Conservation (phyloP, 176 grass and related monocot genomes). For the bread wheat (Triticum aestivum) region DNA sequence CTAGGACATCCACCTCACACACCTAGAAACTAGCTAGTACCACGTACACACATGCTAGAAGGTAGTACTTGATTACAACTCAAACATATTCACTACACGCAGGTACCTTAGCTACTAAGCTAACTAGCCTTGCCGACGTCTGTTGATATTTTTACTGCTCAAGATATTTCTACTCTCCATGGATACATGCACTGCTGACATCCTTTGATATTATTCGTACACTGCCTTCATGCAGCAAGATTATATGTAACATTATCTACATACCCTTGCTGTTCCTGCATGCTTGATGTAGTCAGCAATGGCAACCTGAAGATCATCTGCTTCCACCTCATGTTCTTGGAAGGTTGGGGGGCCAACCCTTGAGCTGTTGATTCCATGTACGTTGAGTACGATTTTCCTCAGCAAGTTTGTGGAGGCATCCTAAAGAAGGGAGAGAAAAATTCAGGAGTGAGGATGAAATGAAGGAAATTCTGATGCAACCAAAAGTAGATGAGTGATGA, state of each 20-base stretch:
- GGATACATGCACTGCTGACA: no score
- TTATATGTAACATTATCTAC: neutral
- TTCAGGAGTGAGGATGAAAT: neutral
- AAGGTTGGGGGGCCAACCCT: slow-evolving; percentile 42
- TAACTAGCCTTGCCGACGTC: no score
- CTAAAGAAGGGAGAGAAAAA: slow-evolving; percentile 24
- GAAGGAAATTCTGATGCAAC: neutral
- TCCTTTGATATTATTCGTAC: no score
- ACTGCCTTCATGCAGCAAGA: no score
- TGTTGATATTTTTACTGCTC: no score
- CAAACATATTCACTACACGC: no score
- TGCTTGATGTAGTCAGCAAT: slow-evolving; percentile 53
- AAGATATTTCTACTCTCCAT: no score
- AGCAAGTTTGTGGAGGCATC: slow-evolving; percentile 41
- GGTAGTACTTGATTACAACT: no score
- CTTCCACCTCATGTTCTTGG: slow-evolving; percentile 41
- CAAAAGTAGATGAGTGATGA: neutral
- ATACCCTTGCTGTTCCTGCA: slow-evolving; percentile 52
- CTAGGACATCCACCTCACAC: no score
- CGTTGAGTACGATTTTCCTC: slow-evolving; percentile 39
- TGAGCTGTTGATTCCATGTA: slow-evolving; percentile 50
- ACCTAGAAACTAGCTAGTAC: no score
- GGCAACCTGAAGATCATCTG: slow-evolving; percentile 49
- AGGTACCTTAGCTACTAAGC: no score
- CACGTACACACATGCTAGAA: no score